Percentiles rank a stretch among this genome's conserved stretches.
These are phyloP conservation scores for Candida adriatica DNA, from an alignment of 805 yeast genomes.

Conservation along the genomic window DNA sequence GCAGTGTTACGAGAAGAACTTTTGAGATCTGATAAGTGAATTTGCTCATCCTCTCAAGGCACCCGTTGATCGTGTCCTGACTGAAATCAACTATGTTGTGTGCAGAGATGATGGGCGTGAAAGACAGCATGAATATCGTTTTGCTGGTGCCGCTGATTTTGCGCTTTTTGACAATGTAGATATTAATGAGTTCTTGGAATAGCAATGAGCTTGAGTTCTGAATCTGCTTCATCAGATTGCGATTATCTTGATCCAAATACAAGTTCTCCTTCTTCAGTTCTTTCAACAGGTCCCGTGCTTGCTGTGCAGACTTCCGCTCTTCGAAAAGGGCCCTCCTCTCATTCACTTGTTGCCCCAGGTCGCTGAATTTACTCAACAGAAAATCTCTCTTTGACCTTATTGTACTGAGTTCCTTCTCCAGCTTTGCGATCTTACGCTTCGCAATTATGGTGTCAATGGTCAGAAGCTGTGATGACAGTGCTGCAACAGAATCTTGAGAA, in stretches of 20 bases:
- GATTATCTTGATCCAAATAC: conserved; percentile 11
- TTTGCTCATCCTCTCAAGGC: conserved; percentile 13
- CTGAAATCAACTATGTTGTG: conserved; percentile 13
- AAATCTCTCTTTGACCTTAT: not conserved
- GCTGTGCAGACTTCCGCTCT: not conserved
- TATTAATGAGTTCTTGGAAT: conserved; percentile 19
- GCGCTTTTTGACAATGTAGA: conserved; percentile 16
- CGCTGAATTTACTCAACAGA: not conserved
- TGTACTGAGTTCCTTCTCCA: conserved; percentile 7
- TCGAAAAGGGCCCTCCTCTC: conserved; percentile 1
- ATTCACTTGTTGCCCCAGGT: not conserved
- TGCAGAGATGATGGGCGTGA: conserved; percentile 18
- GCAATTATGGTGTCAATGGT: conserved; percentile 18
- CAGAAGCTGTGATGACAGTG: conserved; percentile 18
- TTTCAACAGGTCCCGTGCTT: conserved; percentile 1
- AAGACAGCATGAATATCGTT: conserved; percentile 15
- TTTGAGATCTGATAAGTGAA: conserved; percentile 14
- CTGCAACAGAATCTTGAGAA: conserved; percentile 13
- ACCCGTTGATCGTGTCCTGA: conserved; percentile 14
- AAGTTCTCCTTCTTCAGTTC: conserved; percentile 2
- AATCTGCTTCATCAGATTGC: conserved; percentile 17
- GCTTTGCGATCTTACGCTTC: conserved; percentile 12
- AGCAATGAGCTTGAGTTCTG: conserved; percentile 17
- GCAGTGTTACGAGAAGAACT: conserved; percentile 13
- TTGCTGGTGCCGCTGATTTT: conserved; percentile 10